phyloP scores from a whole-genome alignment of 1,284 basidiomycete genomes.

The Malassezia cuniculi region DNA sequence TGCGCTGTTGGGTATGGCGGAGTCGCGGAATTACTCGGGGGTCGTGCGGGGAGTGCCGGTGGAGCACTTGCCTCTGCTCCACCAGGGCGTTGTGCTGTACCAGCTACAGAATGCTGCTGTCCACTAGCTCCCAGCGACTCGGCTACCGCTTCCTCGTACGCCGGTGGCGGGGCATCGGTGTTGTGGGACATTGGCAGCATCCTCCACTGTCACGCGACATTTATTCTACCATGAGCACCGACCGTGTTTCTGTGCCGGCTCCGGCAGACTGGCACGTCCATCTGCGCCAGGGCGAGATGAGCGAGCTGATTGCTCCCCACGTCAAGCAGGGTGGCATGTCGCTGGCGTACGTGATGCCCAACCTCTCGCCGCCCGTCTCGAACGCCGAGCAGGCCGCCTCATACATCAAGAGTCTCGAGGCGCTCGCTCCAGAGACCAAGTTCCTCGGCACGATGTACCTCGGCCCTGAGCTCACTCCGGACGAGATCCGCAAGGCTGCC shows the following conservation, averaged over 20 bases:
- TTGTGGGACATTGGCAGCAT: too few relatives aligned
- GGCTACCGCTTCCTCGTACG: constrained; percentile 5
- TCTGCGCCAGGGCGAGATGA: constrained; percentile 69
- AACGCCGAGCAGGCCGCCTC: constrained; percentile 66
- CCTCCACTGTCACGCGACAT: too few relatives aligned
- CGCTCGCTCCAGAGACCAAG: constrained; percentile 64
- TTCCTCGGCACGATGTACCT: constrained; percentile 96
- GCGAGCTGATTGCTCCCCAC: constrained; percentile 72
- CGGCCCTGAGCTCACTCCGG: constrained; percentile 73
- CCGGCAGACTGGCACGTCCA: constrained; percentile 73
- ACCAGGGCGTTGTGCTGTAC: too few relatives aligned
- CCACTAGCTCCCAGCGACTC: not conserved
- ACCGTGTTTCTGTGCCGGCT: constrained; percentile 16
- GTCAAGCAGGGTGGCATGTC: constrained; percentile 76
- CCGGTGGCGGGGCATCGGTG: constrained; percentile 8
- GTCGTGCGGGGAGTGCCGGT: not conserved
- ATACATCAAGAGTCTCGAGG: constrained; percentile 65
- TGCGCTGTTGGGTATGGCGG: not conserved
- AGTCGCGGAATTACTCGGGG: not conserved
- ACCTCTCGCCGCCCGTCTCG: constrained; percentile 81
- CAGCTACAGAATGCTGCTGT: too few relatives aligned
- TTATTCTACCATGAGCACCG: not conserved
- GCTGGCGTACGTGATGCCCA: constrained; percentile 97
- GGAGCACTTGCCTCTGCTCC: not conserved
- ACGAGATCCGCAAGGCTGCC: constrained; percentile 71